These are phyloP conservation scores for Tolypocladium capitatum DNA, from an alignment of 2,329 filamentous ascomycete genomes.

Conservation along the genomic window DNA sequence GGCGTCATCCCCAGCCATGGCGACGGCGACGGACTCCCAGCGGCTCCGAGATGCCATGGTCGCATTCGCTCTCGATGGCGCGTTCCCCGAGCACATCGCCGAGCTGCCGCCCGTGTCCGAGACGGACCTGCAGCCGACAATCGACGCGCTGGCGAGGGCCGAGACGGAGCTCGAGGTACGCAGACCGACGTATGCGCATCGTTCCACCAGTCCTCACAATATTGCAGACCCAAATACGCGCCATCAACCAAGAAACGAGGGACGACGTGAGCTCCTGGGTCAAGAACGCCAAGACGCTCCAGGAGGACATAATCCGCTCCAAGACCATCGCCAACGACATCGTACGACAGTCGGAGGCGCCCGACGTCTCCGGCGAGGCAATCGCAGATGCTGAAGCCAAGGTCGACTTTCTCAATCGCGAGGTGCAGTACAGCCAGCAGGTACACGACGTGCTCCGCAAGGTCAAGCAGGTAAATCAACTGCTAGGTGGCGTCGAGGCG, in stretches of 20 bases:
- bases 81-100: conserved; percentile 27
- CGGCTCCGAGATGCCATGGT: conserved; percentile 27
- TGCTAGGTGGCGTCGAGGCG: conserved; percentile 49
- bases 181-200: not conserved
- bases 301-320: conserved; percentile 73
- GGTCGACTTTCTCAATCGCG: conserved; percentile 41
- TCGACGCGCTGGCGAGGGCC: conserved; percentile 22
- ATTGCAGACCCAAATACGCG: conserved; percentile 48
- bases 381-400: conserved; percentile 40
- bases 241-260: conserved; percentile 62
- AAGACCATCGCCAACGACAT: conserved; percentile 71
- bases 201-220: not conserved
- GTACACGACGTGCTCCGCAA: conserved; percentile 35
- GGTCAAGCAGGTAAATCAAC: conserved; percentile 43
- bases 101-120: conserved; percentile 22
- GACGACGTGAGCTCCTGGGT: conserved; percentile 81
- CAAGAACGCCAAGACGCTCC: conserved; percentile 66
- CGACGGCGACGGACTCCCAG: conserved; percentile 14
- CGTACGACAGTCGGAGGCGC: conserved; percentile 58
- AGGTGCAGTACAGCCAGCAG: conserved; percentile 46
- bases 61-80: conserved; percentile 24
- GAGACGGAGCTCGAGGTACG: conserved; percentile 26
- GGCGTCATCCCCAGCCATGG: conserved; percentile 12
- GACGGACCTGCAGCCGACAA: conserved; percentile 24
- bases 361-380: conserved; percentile 37